Evolutionary conservation across 257 asterid genomes (phyloP).

Genomic region (Leonotis leonurus): DNA sequence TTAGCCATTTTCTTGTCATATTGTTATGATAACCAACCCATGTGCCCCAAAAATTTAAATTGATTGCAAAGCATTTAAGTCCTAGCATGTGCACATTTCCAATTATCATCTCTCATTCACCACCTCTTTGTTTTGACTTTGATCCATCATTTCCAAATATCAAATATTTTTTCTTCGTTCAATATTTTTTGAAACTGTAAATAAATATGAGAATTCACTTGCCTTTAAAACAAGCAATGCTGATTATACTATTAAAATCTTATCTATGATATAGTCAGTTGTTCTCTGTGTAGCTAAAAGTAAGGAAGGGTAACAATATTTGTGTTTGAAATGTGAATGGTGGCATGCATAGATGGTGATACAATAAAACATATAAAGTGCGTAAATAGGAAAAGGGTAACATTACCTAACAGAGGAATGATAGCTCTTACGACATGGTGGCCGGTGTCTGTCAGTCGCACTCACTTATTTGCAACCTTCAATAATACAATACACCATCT

Average conservation of each 20-base stretch:
- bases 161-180: too few relatives aligned
- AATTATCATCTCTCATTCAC: not conserved
- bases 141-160: too few relatives aligned
- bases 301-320: too few relatives aligned
- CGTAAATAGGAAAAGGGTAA: constrained; percentile 20
- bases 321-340: too few relatives aligned
- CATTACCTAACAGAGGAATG: constrained; percentile 6
- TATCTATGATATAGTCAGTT: too few relatives aligned
- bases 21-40: not conserved
- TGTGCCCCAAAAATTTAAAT: constrained; percentile 23
- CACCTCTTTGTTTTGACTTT: not conserved
- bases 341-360: too few relatives aligned
- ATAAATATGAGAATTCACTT: too few relatives aligned
- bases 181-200: too few relatives aligned
- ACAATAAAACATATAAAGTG: constrained; percentile 3
- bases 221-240: too few relatives aligned
- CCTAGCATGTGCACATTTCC: not conserved
- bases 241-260: too few relatives aligned
- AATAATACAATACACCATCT: not conserved
- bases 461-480: constrained; percentile 9
- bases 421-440: constrained; percentile 11
- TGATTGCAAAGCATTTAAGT: constrained; percentile 2
- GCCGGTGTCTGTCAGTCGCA: constrained; percentile 13
- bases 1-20: constrained; percentile 13
- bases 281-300: too few relatives aligned